phyloP scores from a whole-genome alignment of 257 asterid genomes.

The Handroanthus guayacan region DNA sequence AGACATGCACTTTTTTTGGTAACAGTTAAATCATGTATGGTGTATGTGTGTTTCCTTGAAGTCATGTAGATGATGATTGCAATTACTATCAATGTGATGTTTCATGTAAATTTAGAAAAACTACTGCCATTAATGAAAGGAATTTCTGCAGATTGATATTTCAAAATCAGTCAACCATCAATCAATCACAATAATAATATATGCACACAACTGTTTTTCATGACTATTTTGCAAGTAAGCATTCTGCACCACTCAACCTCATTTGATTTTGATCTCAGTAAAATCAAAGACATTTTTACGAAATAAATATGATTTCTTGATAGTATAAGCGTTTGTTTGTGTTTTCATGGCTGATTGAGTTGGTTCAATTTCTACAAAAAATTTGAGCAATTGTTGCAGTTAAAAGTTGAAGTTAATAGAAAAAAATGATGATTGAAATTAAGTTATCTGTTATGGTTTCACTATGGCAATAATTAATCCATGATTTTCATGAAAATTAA shows the following conservation, averaged over 20 bases:
- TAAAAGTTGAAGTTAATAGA: no score
- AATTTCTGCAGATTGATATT: not conserved
- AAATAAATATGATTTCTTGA: no score
- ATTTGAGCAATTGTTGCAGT: no score
- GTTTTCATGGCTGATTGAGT: no score
- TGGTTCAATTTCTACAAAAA: no score
- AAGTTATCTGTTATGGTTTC: no score
- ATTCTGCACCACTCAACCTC: conserved; percentile 43
- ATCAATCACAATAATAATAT: not conserved
- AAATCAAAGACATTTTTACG: not conserved
- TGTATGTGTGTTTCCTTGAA: not conserved
- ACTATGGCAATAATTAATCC: no score
- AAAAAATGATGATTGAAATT: no score
- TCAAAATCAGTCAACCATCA: conserved; percentile 23
- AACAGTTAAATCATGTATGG: not conserved
- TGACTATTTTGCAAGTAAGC: conserved; percentile 35
- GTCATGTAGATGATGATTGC: not conserved
- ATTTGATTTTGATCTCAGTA: conserved; percentile 9
- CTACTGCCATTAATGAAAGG: not conserved
- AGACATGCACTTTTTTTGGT: not conserved
- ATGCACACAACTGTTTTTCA: not conserved
- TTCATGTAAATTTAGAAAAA: not conserved
- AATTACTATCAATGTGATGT: conserved; percentile 29
- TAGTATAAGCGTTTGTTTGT: no score
- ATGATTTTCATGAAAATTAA: no score